Conservation (phyloP, 768 basidiomycete genomes). For the Amanita polypyramis region DNA sequence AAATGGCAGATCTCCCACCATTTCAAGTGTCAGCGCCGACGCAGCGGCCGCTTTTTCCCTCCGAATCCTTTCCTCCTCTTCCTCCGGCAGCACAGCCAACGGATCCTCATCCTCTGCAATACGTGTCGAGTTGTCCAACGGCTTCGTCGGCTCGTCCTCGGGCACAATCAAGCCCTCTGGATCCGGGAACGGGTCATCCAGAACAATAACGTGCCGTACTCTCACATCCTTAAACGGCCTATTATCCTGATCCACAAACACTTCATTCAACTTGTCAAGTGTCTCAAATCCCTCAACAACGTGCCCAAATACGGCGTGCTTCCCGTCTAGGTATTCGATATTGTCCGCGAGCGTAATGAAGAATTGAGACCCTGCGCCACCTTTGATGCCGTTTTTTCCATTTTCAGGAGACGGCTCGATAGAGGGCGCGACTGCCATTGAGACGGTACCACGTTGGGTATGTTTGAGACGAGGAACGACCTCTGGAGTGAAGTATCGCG, state of each 20-base stretch:
- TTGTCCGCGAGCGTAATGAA: conserved; percentile 88
- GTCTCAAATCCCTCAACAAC: conserved; percentile 93
- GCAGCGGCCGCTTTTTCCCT: conserved; percentile 87
- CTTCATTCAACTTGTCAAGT: conserved; percentile 86
- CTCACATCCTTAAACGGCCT: conserved; percentile 90
- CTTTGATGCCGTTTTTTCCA: conserved; percentile 23
- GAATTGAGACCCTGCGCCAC: conserved; percentile 84
- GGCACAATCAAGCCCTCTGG: conserved; percentile 67
- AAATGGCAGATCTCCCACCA: conserved; percentile 98
- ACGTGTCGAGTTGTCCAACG: conserved; percentile 79
- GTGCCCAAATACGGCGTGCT: conserved; percentile 89
- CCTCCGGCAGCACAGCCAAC: conserved; percentile 69
- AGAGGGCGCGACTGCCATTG: conserved; percentile 93
- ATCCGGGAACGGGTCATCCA: conserved; percentile 95
- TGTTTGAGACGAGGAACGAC: conserved; percentile 80
- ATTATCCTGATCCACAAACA: conserved; percentile 80
- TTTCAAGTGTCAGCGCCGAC: conserved; percentile 93
- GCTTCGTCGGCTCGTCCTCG: conserved; percentile 65
- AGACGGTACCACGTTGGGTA: conserved; percentile 75
- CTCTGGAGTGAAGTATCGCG: conserved; percentile 88
- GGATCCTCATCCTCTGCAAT: conserved; percentile 96
- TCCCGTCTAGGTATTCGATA: conserved; percentile 91
- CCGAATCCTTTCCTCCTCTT: conserved; percentile 70
- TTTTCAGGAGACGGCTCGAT: conserved; percentile 24
- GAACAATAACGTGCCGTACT: conserved; percentile 90